Evolutionary conservation across 2,329 filamentous ascomycete species (phyloP), one percentile per base, ranked within the genome.

Genomic region (Cladosporium halotolerans): DNA sequence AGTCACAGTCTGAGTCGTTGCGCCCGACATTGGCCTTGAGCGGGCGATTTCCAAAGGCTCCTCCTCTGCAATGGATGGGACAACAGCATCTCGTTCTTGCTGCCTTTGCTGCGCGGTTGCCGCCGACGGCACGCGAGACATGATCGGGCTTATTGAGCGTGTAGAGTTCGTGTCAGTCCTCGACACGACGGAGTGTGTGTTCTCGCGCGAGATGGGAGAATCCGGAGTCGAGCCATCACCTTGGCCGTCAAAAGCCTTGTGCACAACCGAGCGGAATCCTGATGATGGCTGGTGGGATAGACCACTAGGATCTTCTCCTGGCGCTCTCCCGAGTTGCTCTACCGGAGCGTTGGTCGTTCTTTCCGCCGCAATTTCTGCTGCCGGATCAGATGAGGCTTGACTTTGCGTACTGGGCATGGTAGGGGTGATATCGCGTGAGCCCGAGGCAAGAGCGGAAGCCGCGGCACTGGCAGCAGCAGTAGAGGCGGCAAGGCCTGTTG

Each of bases 131-230:
- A 75, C 77, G 48, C 73, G 71, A 58, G 75, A 79, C 66, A 86
- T 84, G 51, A 86, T 86, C 1, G 84, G 84, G 62, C 82, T 85
- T 57, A 86, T 82, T 28, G 74, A 74, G 45, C 78, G 76, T 8
- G 83, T 85, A 57, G 81, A 83, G 55, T 78, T 78, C 54, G 82
- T 85, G 59, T 84, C 79, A 50, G 79, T 83, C 56, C 83, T 56
- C 36, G 57, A 57, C 8, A 67, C 57, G 13, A 54, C 54, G 18
- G 63, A 65, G 34, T 63, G 60, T 9, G 65, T 65, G 50, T 72
- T 73, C n/a, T 67, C 69, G 52, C 70, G 69, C 34, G 78, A 78
- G 40, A 75, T 67, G 9, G 44, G 43, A 13, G 50, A 46, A 13
- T 38, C 45, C 23, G 78, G 77, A 3, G 78, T 77, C 9, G 75